Evolutionary conservation across 2,329 filamentous ascomycete species (phyloP), one percentile per base, ranked within the genome.

Genomic region (Sporothrix luriei): DNA sequence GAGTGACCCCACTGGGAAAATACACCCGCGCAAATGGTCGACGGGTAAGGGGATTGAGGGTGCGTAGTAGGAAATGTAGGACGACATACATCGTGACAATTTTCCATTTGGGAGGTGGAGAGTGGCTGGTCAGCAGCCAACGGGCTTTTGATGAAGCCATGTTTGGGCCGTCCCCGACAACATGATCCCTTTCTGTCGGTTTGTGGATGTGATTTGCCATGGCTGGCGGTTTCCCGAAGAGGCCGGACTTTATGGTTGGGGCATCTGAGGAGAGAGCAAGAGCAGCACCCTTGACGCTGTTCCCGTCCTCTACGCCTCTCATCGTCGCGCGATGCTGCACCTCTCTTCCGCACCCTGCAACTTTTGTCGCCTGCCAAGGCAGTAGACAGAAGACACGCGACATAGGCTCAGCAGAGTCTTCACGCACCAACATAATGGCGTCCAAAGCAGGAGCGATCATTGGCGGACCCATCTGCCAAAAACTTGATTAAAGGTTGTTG

Each of bases 81-180:
- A 29, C 29, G 29, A 29, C 29, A 29, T 29, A n/a, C n/a, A n/a
- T n/a, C n/a, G n/a, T n/a, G n/a, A n/a, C n/a, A 10, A 46, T 38
- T 61, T 61, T 61, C 24, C 10, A 14, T 40, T 33, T 24, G 33
- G 33, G 55, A 43, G 33, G 55, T 43, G 19, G 38, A 33, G 55
- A 57, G 38, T 57, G 54, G 54, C 29, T 33, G 54, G 33, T 9
- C 55, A 43, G 33, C 33, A 21, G 21, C 38, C 19, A 5, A 2
- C 24, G 26, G 24, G 11, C 26, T 11, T 19, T 66, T 55, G 49
- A 66, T 66, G 64, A 55, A 66, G 64, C 64, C 19, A 21, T 49
- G 64, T 40, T 66, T 66, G 64, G 54, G 64, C 64, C 64, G 40
- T 29, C 33, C 29, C 40, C 40, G 40, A 26, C 59, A 40, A 62